phyloP scores from a whole-genome alignment of 1,284 basidiomycete species.

The Irpex sp. region DNA sequence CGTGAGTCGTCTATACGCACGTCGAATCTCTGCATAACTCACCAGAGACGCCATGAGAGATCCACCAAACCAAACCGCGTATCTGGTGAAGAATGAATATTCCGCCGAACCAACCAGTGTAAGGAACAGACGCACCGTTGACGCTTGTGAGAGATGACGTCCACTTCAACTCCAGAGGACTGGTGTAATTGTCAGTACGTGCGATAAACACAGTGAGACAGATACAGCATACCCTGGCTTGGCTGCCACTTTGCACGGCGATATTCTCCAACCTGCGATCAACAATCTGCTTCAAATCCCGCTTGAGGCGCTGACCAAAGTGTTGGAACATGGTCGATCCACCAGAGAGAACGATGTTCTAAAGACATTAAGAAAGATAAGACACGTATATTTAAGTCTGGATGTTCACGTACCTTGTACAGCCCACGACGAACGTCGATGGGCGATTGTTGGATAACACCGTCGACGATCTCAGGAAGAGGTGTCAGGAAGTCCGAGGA shows the following conservation, averaged over 20 bases:
- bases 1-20: background rate
- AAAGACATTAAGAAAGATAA: background rate
- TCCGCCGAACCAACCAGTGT: background rate
- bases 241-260: conserved; percentile 73
- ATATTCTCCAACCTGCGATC: conserved; percentile 86
- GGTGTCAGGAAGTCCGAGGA: conserved; percentile 98
- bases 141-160: conserved; percentile 98
- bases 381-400: background rate
- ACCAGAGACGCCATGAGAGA: conserved; percentile 90
- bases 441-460: conserved; percentile 93
- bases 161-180: conserved; percentile 94
- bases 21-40: conserved; percentile 30
- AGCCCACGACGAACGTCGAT: conserved; percentile 93
- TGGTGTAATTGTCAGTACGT: conserved; percentile 27
- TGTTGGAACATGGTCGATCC: conserved; percentile 99
- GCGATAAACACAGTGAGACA: background rate
- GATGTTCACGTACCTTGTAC: conserved; percentile 71
- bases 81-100: conserved; percentile 40
- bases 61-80: conserved; percentile 99
- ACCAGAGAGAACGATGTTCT: conserved; percentile 93
- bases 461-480: conserved; percentile 94
- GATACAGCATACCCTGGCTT: conserved; percentile 61
- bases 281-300: conserved; percentile 93
- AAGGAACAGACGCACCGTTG: conserved; percentile 61
- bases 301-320: conserved; percentile 93